Base-by-base conservation (phyloP, 371 early-diverging fungal species). In the Mucor velutinosus region DNA sequence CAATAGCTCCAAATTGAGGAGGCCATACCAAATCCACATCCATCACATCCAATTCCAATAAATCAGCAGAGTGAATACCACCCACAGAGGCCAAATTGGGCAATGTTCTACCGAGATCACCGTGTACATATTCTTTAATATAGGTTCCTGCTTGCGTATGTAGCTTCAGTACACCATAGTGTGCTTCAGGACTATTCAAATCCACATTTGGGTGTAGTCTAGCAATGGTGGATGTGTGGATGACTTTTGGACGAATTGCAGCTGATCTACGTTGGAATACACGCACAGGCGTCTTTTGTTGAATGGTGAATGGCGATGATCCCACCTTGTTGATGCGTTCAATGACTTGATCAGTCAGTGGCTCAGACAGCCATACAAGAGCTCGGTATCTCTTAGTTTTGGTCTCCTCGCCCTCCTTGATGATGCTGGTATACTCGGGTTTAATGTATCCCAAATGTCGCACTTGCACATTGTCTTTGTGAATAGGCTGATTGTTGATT, bases 121-220 rank as follows among this genome's bases (percentile, higher is more conserved):
- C 95, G 70, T 97, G 97, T 2, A 98, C 92, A 88, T 98, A 99
- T 82, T 99, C 99, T 74, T 99, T 99, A 65, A 99, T 96, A 70
- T 99, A 99, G 0, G 98, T 93, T 11, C 99, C 99, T 4, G 99
- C 98, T 67, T 91, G 90, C 0, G 97, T 93, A 64, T 86, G 86
- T 76, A 98, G 65, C 25, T 89, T 79, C 4, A 94, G 76, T 2
- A 87, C 78, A 58, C 85, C 72, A 69, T 91, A 89, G 27, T 82
- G 85, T 1, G 81, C 60, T 43, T 80, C 65, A 21, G 68, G 68
- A 12, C 63, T 58, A 4, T 19, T 30, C 23, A 67, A 10, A 19
- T 67, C 68, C 7, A 58, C 68, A 11, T 68, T 32, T 2, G 47
- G 33, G 21, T 65, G 58, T 58, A 76, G 32, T 19, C 66, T 49